Evolutionary conservation across 2,329 filamentous ascomycete genomes (phyloP).

Genomic region (Curvularia lunata): DNA sequence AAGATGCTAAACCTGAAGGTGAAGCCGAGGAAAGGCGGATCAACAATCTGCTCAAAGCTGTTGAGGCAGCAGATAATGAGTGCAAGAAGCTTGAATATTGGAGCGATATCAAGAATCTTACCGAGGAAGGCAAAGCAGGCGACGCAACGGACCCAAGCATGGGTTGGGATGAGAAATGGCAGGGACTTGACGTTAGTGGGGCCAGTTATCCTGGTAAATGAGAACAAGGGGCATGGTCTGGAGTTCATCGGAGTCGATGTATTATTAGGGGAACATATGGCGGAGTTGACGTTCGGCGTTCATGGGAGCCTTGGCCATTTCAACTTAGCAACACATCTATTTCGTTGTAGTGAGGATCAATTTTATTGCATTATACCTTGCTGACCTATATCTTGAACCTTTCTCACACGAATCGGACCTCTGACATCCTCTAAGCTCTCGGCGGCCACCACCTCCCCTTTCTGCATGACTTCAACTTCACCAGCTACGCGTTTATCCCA

Average conservation of each 20-base stretch:
- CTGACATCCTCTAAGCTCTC: slow-evolving; percentile 48
- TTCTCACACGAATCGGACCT: slow-evolving; percentile 57
- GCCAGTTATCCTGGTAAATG: slow-evolving; percentile 37
- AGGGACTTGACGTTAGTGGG: slow-evolving; percentile 48
- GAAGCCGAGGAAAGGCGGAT: slow-evolving; percentile 60
- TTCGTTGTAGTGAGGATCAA: slow-evolving; percentile 13
- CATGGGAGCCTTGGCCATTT: slow-evolving; percentile 3
- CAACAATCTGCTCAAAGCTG: slow-evolving; percentile 74
- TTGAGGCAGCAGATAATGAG: slow-evolving; percentile 79
- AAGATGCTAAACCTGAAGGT: slow-evolving; percentile 52
- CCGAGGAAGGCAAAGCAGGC: slow-evolving; percentile 46
- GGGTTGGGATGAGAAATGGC: slow-evolving; percentile 49
- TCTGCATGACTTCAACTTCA: slow-evolving; percentile 58
- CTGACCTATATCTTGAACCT: slow-evolving; percentile 9
- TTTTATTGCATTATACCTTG: neutral
- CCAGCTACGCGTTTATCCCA: slow-evolving; percentile 52
- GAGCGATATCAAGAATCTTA: slow-evolving; percentile 68
- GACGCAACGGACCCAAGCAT: slow-evolving; percentile 40
- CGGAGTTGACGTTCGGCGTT: slow-evolving; percentile 11
- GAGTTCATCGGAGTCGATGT: slow-evolving; percentile 11
- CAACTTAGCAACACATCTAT: slow-evolving; percentile 10
- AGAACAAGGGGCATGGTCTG: slow-evolving; percentile 6
- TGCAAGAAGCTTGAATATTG: slow-evolving; percentile 84
- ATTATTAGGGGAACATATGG: slow-evolving; percentile 4
- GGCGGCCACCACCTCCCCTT: slow-evolving; percentile 50